Conservation (phyloP, 2,329 filamentous ascomycete species). For the Paecilomyces niveus region DNA sequence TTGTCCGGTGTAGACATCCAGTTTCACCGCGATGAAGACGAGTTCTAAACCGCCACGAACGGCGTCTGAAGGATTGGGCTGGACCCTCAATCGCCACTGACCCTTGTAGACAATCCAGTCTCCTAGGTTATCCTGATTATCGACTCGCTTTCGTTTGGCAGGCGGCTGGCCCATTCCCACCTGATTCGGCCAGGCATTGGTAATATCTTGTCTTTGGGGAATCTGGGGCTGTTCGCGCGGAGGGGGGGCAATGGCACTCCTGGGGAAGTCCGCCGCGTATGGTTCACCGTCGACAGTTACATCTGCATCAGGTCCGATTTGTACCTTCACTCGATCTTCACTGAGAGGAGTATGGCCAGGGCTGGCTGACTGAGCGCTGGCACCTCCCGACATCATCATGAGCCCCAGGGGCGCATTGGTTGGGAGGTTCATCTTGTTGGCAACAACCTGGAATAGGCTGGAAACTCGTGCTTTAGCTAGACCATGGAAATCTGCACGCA, state of each 20-base stretch:
- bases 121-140: conserved; percentile 14
- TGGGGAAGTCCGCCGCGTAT: conserved; percentile 6
- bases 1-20: conserved; percentile 65
- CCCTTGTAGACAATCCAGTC: conserved; percentile 61
- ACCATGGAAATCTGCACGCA: conserved; percentile 65
- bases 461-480: conserved; percentile 63
- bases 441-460: conserved; percentile 71
- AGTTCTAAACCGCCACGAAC: conserved; percentile 55
- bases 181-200: conserved; percentile 2
- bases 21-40: conserved; percentile 65
- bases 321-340: conserved; percentile 61
- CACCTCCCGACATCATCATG: conserved; percentile 59
- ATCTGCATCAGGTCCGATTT: conserved; percentile 48
- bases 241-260: neutral
- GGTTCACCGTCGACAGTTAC: conserved; percentile 33
- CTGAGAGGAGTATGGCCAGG: conserved; percentile 64
- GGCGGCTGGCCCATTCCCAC: conserved; percentile 7
- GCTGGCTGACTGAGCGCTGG: conserved; percentile 54
- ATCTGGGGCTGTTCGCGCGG: neutral
- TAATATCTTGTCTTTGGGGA: conserved; percentile 1
- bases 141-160: conserved; percentile 38
- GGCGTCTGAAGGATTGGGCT: conserved; percentile 31
- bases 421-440: conserved; percentile 68
- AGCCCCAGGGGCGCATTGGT: conserved; percentile 54
- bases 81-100: conserved; percentile 66